These are phyloP conservation scores for Nemania sp. DNA, from an alignment of 2,329 filamentous ascomycete genomes.

Conservation along the genomic window DNA sequence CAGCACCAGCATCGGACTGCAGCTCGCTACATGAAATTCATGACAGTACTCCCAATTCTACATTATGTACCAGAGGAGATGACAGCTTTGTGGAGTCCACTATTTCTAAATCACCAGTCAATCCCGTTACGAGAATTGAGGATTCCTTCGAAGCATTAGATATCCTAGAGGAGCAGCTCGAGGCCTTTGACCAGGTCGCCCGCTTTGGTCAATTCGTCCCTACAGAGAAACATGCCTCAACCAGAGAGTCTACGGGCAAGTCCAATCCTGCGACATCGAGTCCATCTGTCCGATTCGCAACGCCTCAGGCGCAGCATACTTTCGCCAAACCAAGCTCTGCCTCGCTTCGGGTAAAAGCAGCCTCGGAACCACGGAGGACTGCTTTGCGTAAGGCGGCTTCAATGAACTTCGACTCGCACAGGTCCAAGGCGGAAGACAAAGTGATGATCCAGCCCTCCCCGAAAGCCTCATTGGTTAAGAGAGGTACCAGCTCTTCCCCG, in stretches of 20 bases:
- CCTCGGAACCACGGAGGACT: conserved; percentile 42
- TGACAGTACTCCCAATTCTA: conserved; percentile 27
- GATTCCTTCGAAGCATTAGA: conserved; percentile 68
- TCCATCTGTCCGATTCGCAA: conserved; percentile 30
- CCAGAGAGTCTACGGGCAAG: conserved; percentile 17
- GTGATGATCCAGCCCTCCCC: conserved; percentile 31
- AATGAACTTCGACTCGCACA: conserved; percentile 42
- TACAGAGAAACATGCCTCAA: conserved; percentile 18
- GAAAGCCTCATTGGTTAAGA: conserved; percentile 39
- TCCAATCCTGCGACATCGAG: conserved; percentile 20
- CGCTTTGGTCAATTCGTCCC: conserved; percentile 32
- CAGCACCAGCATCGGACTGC: conserved; percentile 22
- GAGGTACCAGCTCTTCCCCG: conserved; percentile 49
- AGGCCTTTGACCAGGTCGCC: conserved; percentile 50
- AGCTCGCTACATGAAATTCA: conserved; percentile 12
- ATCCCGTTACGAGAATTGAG: conserved; percentile 56
- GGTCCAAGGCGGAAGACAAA: conserved; percentile 34
- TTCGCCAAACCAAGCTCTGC: conserved; percentile 41
- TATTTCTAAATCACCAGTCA: conserved; percentile 40
- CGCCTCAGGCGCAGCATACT: conserved; percentile 34
- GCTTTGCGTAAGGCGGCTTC: conserved; percentile 50
- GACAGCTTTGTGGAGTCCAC: conserved; percentile 45
- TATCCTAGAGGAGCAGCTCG: conserved; percentile 63
- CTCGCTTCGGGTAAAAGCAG: conserved; percentile 49
- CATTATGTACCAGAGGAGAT: conserved; percentile 39